Evolutionary conservation across 176 grass and related monocot genomes (phyloP).

Genomic region (barley (Hordeum vulgare)): DNA sequence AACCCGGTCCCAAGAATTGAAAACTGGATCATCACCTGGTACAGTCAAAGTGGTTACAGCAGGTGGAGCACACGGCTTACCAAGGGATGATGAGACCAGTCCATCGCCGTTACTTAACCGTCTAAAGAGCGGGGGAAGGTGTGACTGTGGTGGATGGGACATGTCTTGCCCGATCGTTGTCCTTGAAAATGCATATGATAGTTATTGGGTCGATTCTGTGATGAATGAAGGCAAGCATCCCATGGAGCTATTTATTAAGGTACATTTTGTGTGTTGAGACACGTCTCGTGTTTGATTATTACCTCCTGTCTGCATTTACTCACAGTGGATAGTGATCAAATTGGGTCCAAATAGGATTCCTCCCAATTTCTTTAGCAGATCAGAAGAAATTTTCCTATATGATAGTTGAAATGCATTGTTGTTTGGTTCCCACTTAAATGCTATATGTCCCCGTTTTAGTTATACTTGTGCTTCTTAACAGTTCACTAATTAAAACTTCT

Average conservation of each 20-base stretch:
- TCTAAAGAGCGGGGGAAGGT: constrained; percentile 75
- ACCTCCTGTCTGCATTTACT: background rate
- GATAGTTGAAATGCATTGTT: background rate
- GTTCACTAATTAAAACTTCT: background rate
- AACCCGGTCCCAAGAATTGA: constrained; percentile 46
- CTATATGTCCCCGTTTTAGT: background rate
- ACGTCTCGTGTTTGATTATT: background rate
- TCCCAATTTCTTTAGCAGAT: background rate
- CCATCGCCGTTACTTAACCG: constrained; percentile 81
- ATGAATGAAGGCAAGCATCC: constrained; percentile 52
- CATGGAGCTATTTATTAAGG: constrained; percentile 66
- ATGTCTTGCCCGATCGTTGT: constrained; percentile 93
- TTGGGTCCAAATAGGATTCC: background rate
- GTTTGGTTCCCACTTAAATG: background rate
- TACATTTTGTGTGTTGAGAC: constrained; percentile 22
- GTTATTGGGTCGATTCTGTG: constrained; percentile 39
- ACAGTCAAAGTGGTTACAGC: constrained; percentile 58
- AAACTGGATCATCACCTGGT: constrained; percentile 18
- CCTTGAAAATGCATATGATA: constrained; percentile 55
- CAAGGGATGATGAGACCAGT: constrained; percentile 52
- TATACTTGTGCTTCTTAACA: background rate
- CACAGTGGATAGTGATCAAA: background rate
- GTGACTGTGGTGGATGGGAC: constrained; percentile 96
- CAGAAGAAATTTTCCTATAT: background rate
- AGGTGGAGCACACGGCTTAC: constrained; percentile 68